These are phyloP conservation scores for Chlorella sp. DNA, from an alignment of 139 green algal species.

Conservation along the genomic window DNA sequence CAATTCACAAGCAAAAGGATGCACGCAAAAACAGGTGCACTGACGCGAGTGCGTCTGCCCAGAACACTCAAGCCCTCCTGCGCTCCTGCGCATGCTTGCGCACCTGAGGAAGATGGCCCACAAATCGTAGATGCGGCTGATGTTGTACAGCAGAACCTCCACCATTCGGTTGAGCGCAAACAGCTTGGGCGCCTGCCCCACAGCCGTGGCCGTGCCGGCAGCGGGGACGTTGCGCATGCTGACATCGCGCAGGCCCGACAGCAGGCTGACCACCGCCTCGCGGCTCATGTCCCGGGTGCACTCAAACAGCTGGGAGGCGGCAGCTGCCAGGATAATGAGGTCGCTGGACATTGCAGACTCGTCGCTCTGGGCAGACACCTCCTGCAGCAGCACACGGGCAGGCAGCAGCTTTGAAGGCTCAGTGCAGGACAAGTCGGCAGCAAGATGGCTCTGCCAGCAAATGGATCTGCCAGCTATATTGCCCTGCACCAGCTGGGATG, in stretches of 20 bases:
- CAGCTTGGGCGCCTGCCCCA: slow-evolving; percentile 50
- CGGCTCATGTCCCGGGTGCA: slow-evolving; percentile 64
- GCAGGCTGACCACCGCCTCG: slow-evolving; percentile 69
- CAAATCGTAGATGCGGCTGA: slow-evolving; percentile 70
- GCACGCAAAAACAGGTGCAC: neutral
- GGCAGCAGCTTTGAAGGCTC: neutral
- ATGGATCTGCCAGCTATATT: neutral
- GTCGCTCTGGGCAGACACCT: slow-evolving; percentile 43
- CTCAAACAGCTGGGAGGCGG: slow-evolving; percentile 77
- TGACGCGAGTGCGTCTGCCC: no score
- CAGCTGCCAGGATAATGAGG: slow-evolving; percentile 63
- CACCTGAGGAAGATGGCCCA: slow-evolving; percentile 81
- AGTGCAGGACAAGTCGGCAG: neutral
- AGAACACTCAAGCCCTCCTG: neutral
- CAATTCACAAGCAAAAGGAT: neutral
- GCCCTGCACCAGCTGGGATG: neutral
- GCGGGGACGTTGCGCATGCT: slow-evolving; percentile 27
- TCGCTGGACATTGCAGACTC: slow-evolving; percentile 48
- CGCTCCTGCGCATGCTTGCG: neutral
- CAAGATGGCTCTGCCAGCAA: no score
- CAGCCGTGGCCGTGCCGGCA: neutral
- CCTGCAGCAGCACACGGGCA: slow-evolving; percentile 32
- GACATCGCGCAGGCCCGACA: slow-evolving; percentile 59
- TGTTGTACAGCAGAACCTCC: slow-evolving; percentile 77
- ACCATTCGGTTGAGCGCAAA: slow-evolving; percentile 79